These are phyloP conservation scores for Sicyos edulis DNA, from an alignment of 306 rosid species.

Conservation along the genomic window DNA sequence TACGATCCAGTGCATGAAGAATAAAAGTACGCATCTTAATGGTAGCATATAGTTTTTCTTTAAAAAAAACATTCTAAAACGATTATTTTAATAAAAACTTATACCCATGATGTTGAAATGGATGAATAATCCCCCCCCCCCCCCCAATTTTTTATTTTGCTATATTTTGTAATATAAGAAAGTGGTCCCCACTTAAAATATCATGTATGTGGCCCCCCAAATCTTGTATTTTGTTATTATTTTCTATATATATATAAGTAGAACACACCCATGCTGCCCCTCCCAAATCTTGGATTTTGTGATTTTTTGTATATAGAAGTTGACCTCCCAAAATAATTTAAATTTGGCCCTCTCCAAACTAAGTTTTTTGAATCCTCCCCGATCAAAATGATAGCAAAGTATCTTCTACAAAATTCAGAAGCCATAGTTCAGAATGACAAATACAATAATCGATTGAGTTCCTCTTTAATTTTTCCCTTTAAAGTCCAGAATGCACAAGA, in stretches of 20 bases:
- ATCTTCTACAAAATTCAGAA: slow-evolving; percentile 4
- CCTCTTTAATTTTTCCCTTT: slow-evolving; percentile 9
- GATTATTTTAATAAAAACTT: background rate
- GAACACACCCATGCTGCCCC: no score
- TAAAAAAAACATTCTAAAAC: background rate
- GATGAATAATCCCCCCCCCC: no score
- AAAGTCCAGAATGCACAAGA: background rate
- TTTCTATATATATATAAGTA: no score
- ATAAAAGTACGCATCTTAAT: background rate
- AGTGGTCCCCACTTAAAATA: no score
- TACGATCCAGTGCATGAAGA: background rate
- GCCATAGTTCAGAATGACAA: background rate
- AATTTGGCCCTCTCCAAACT: no score
- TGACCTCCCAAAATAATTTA: no score
- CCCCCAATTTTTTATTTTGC: no score
- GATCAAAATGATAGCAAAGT: background rate
- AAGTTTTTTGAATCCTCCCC: background rate
- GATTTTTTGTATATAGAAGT: no score
- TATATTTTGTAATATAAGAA: no score
- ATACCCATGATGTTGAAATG: background rate
- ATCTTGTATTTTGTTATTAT: no score
- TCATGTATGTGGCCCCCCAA: no score
- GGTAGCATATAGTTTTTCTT: background rate
- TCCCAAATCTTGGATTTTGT: no score
- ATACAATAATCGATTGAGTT: background rate